phyloP scores from a whole-genome alignment of 2,329 filamentous ascomycete genomes.

The Penicillium polonicum region DNA sequence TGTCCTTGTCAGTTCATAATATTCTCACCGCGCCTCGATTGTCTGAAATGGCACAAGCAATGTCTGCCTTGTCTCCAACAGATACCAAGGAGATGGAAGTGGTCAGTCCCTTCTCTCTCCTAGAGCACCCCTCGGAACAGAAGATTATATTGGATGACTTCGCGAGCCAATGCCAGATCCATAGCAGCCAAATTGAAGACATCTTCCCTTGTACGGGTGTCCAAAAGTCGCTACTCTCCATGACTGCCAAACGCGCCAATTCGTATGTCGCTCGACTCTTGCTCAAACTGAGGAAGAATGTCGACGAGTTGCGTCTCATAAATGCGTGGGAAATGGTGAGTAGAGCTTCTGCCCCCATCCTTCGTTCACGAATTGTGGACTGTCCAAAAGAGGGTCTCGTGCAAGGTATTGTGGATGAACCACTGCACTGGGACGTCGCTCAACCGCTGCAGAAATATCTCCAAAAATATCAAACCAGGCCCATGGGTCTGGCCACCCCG shows the following conservation, averaged over 20 bases:
- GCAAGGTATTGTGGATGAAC: neutral
- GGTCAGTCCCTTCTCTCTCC: neutral
- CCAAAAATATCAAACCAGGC: neutral
- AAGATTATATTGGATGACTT: neutral
- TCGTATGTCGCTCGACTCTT: neutral
- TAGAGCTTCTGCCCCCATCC: neutral
- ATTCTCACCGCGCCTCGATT: neutral
- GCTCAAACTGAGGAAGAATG: neutral
- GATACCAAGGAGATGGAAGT: neutral
- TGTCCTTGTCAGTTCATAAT: neutral
- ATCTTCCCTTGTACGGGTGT: neutral
- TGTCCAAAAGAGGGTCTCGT: neutral
- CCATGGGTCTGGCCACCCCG: neutral
- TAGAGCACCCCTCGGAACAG: neutral
- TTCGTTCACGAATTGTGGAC: neutral
- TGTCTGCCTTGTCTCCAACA: neutral
- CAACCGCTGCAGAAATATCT: neutral
- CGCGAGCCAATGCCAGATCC: neutral
- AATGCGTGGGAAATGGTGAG: neutral
- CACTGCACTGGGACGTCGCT: neutral
- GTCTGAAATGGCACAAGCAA: neutral
- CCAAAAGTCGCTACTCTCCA: neutral
- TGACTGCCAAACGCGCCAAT: neutral
- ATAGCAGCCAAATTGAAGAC: neutral
- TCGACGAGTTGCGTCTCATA: neutral